phyloP scores from a whole-genome alignment of 2,329 filamentous ascomycete species.

The Annulohypoxylon truncatum region DNA sequence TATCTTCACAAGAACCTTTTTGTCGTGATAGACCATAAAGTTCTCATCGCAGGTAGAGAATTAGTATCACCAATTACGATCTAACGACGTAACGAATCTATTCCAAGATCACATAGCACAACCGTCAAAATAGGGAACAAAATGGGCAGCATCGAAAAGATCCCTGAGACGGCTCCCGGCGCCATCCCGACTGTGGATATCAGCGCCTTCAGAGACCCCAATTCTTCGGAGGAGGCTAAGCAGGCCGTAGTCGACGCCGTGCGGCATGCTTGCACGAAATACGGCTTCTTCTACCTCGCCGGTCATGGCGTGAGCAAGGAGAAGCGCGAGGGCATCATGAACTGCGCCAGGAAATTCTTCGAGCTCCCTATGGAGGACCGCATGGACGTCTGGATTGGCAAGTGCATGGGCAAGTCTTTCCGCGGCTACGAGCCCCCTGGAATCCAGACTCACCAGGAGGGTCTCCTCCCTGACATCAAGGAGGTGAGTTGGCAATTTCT shows the following conservation, averaged over 20 bases:
- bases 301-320: conserved; percentile 47
- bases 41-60: neutral
- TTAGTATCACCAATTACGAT: neutral
- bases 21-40: neutral
- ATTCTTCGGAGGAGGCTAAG: conserved; percentile 36
- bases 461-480: conserved; percentile 47
- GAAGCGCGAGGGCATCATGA: conserved; percentile 37
- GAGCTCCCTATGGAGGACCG: conserved; percentile 44
- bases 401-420: conserved; percentile 45
- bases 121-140: conserved; percentile 13
- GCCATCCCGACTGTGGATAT: conserved; percentile 49
- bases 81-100: neutral
- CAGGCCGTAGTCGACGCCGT: conserved; percentile 44
- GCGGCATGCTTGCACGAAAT: conserved; percentile 43
- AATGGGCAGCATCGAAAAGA: conserved; percentile 35
- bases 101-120: neutral
- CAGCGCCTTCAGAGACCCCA: conserved; percentile 41
- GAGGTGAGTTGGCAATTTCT: conserved; percentile 28
- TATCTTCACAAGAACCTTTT: conserved; percentile 1
- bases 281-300: conserved; percentile 51
- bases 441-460: conserved; percentile 45
- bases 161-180: conserved; percentile 30
- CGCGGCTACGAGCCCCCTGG: conserved; percentile 48
- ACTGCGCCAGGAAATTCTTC: conserved; percentile 44
- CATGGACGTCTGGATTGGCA: conserved; percentile 45